Evolutionary conservation across 164 flowering plant species (phyloP).

Genomic region (Macadamia integrifolia): DNA sequence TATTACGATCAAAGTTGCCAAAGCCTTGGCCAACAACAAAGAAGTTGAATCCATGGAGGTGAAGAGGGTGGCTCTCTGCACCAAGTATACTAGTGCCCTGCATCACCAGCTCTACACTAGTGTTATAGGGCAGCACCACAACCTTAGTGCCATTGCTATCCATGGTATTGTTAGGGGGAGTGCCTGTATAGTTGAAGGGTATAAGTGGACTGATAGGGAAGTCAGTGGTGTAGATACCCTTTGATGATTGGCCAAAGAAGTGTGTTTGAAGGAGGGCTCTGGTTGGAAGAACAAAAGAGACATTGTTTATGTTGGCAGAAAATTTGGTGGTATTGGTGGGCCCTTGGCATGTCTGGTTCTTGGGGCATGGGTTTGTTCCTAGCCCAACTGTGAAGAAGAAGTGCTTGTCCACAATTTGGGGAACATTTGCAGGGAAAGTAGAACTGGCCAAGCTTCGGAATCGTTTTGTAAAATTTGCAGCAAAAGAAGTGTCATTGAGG

Average conservation of each 20-base stretch:
- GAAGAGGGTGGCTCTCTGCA: conserved; percentile 55
- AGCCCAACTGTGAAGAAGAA: conserved; percentile 8
- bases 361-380: no score
- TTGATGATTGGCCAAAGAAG: no score
- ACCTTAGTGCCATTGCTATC: conserved; percentile 38
- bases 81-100: conserved; percentile 44
- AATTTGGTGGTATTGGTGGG: conserved; percentile 23
- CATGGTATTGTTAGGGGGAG: conserved; percentile 31
- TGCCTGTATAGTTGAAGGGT: conserved; percentile 36
- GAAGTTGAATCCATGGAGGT: conserved; percentile 59
- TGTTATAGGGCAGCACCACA: conserved; percentile 27
- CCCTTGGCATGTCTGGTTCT: no score
- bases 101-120: conserved; percentile 41
- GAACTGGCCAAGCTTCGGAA: conserved; percentile 35
- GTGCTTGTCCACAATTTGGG: conserved; percentile 33
- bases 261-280: no score
- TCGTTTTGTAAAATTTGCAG: conserved; percentile 20
- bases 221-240: neutral
- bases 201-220: conserved; percentile 37
- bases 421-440: conserved; percentile 39
- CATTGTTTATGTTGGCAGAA: conserved; percentile 51
- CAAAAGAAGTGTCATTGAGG: conserved; percentile 36
- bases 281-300: conserved; percentile 35
- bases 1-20: conserved; percentile 35
- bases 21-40: conserved; percentile 47